Conservation (phyloP, 2,329 filamentous ascomycete genomes). For the Paramyrothecium sp. region DNA sequence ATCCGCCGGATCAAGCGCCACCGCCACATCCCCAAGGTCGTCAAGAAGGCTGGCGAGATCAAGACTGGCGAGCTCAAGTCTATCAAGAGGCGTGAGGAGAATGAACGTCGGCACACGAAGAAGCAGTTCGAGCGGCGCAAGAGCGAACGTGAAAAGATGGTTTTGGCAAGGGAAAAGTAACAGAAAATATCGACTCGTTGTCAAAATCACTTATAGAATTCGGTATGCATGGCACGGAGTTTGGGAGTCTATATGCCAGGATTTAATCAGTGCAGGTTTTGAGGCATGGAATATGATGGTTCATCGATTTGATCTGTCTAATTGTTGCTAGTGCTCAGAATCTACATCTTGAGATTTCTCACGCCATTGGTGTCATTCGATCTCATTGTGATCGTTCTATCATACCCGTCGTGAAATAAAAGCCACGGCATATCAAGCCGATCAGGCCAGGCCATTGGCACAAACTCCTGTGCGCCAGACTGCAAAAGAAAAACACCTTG, state of each 20-base stretch:
- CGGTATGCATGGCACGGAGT: slow-evolving; percentile 32
- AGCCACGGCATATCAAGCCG: slow-evolving; percentile 3
- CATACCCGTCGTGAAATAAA: slow-evolving; percentile 7
- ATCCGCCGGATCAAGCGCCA: slow-evolving; percentile 87
- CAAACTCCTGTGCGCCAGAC: slow-evolving; percentile 1
- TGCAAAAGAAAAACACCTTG: slow-evolving; percentile 4
- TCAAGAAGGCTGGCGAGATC: slow-evolving; percentile 96
- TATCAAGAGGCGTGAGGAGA: slow-evolving; percentile 90
- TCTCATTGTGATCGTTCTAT: neutral
- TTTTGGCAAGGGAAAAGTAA: slow-evolving; percentile 65
- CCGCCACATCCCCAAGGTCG: slow-evolving; percentile 84
- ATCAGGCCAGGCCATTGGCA: slow-evolving; percentile 4
- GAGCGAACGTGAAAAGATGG: slow-evolving; percentile 89
- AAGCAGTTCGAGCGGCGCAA: slow-evolving; percentile 73
- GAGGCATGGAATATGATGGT: neutral
- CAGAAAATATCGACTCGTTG: slow-evolving; percentile 4
- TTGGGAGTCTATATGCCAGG: slow-evolving; percentile 16
- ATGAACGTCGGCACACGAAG: slow-evolving; percentile 86
- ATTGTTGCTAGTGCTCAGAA: neutral
- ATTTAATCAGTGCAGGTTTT: slow-evolving; percentile 14
- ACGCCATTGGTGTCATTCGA: neutral
- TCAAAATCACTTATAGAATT: slow-evolving; percentile 9
- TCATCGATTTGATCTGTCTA: neutral
- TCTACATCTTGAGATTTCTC: neutral
- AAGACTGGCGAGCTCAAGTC: slow-evolving; percentile 85